Percentiles rank a stretch among this genome's conserved stretches.
phyloP scores from a whole-genome alignment of 2,329 filamentous ascomycete species.

The Gliomastix tumulicola region DNA sequence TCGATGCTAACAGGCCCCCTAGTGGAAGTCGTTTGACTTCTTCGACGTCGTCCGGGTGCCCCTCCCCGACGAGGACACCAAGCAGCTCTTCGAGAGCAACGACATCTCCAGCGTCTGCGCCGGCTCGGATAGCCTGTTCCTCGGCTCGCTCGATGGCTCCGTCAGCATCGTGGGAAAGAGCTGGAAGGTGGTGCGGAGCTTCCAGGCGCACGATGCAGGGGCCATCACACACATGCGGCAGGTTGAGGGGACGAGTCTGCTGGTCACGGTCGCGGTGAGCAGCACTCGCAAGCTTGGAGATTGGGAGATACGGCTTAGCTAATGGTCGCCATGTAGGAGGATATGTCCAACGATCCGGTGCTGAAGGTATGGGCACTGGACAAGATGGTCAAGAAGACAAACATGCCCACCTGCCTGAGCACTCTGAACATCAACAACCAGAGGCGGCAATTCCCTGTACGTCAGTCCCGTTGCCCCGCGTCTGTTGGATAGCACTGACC shows the following conservation, averaged over 20 bases:
- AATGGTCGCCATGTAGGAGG: constrained; percentile 54
- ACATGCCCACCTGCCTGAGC: constrained; percentile 79
- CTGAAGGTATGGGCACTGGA: constrained; percentile 98
- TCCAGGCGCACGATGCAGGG: constrained; percentile 75
- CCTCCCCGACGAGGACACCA: constrained; percentile 71
- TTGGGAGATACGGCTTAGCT: too few relatives aligned
- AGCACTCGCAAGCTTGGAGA: too few relatives aligned
- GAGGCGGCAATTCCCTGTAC: constrained; percentile 83
- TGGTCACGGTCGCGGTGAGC: constrained; percentile 70
- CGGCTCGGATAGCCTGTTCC: constrained; percentile 82
- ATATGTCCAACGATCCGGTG: constrained; percentile 78
- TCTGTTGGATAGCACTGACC: background rate
- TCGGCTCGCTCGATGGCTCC: constrained; percentile 77
- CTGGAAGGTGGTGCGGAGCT: constrained; percentile 82
- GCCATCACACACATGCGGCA: constrained; percentile 89
- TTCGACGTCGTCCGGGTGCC: constrained; percentile 89
- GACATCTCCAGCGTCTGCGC: constrained; percentile 80
- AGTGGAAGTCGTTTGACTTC: constrained; percentile 99
- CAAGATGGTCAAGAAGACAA: constrained; percentile 89
- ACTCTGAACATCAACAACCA: constrained; percentile 83
- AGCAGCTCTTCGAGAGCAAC: constrained; percentile 71
- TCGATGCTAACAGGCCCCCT: too few relatives aligned
- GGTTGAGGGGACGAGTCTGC: constrained; percentile 75
- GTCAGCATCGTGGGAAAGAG: constrained; percentile 81
- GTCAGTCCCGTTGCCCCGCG: constrained; percentile 12